A percentile compares a stretch with the other conserved stretches of the same genome.
Conservation (phyloP, 2,329 filamentous ascomycete genomes). For the Xylaria sp. region DNA sequence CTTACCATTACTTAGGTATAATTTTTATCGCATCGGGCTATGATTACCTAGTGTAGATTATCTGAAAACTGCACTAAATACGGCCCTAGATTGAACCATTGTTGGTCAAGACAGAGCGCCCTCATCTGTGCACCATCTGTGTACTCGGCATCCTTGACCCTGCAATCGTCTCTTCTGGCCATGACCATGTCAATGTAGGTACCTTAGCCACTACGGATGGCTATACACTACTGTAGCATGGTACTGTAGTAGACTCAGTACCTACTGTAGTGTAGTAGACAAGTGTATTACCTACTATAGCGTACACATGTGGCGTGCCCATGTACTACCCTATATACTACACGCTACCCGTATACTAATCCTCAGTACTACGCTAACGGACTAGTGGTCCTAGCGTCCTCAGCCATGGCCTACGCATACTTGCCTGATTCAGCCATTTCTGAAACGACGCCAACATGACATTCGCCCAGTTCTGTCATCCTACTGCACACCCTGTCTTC, state of each 20-base stretch:
- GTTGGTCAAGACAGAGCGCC: slow-evolving; percentile 9
- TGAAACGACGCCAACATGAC: slow-evolving; percentile 38
- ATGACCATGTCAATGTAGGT: neutral
- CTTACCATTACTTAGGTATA: too few species aligned
- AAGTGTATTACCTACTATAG: neutral
- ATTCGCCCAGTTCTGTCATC: slow-evolving; percentile 35
- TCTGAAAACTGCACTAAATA: neutral
- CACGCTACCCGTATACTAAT: neutral
- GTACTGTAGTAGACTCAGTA: too few species aligned
- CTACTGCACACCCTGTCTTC: slow-evolving; percentile 3
- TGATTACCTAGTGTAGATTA: neutral
- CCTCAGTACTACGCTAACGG: slow-evolving; percentile 5
- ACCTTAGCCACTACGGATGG: neutral
- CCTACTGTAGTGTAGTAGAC: too few species aligned
- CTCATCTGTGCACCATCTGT: slow-evolving; percentile 1
- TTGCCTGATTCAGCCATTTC: slow-evolving; percentile 33
- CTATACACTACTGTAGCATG: too few species aligned
- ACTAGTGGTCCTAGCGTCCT: slow-evolving; percentile 28
- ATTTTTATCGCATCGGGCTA: neutral
- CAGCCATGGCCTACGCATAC: slow-evolving; percentile 24
- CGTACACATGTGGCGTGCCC: too few species aligned
- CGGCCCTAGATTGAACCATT: neutral
- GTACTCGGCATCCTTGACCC: neutral
- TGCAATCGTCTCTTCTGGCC: slow-evolving; percentile 10
- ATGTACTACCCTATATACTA: too few species aligned